These are phyloP conservation scores for Trichoderma semiorbis DNA, from an alignment of 2,329 filamentous ascomycete species.

Conservation along the genomic window DNA sequence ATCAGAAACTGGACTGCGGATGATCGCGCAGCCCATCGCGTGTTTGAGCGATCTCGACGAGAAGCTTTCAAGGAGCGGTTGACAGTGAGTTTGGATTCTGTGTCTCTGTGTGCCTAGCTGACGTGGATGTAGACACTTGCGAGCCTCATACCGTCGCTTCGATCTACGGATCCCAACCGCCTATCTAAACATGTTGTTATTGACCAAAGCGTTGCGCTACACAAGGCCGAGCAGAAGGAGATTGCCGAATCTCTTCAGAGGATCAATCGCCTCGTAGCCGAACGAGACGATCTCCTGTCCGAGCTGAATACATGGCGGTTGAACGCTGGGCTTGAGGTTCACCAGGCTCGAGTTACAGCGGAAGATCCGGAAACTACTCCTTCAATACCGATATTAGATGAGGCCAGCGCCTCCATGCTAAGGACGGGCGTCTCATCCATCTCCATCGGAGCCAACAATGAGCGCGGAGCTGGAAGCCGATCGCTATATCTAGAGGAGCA, in stretches of 20 bases:
- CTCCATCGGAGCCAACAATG: background rate
- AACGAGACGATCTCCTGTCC: constrained; percentile 29
- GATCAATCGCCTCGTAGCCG: constrained; percentile 23
- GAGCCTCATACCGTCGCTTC: constrained; percentile 32
- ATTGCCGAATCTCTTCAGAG: constrained; percentile 21
- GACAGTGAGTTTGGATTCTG: constrained; percentile 28
- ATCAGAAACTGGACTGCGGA: constrained; percentile 39
- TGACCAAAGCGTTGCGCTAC: constrained; percentile 34
- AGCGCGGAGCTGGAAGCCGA: background rate
- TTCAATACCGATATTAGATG: background rate
- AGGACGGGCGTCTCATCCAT: background rate
- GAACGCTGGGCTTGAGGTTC: constrained; percentile 13
- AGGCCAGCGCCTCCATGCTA: background rate
- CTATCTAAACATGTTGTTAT: constrained; percentile 41
- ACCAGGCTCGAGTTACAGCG: background rate
- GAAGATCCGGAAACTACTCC: background rate
- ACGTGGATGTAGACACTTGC: constrained; percentile 33
- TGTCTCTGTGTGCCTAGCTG: background rate
- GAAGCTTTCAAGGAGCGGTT: constrained; percentile 40
- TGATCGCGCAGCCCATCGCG: constrained; percentile 39
- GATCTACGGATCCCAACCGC: constrained; percentile 33
- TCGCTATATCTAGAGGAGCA: background rate
- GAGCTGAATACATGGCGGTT: constrained; percentile 29
- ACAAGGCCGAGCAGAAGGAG: constrained; percentile 25
- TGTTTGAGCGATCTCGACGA: constrained; percentile 40